Evolutionary conservation across 1,284 basidiomycete species (phyloP), one percentile per base, ranked within the genome.

Genomic region (Xanthoconium separans): DNA sequence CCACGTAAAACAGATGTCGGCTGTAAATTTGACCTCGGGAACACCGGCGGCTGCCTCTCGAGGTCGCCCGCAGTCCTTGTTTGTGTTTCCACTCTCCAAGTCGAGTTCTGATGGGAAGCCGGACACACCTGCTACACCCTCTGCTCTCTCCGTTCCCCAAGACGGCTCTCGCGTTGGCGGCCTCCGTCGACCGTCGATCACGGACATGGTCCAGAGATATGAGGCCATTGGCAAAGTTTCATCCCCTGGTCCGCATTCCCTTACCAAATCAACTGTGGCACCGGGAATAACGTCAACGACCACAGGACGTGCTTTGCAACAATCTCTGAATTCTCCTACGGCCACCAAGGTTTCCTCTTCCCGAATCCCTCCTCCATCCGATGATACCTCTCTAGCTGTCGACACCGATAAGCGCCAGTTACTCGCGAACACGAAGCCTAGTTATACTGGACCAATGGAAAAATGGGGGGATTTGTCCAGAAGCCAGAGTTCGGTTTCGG

Each of bases 171-270:
- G 76, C 27, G 62, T 69, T 13, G 61, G 56, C 9, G 57, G 58
- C 12, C 0, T 63, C 9, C 78, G 89, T 20, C 77, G 89, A 44
- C 87, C 84, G 16, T 92, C 90, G 0, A 92, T 91, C 57, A 83
- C 89, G 44, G 84, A 91, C 63, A 89, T 91, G 80, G 90, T 92
- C 20, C 86, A 88, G 58, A 79, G 75, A 42, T 92, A 84, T 65
- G 89, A 92, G 68, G 81, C 82, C 10, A 84, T 89, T 54, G 68
- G 61, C 20, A 71, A 68, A 57, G 60, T 68, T 27, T 48, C 61
- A 47, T 56, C 63, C 37, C n/a, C 65, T 27, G 49, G 65, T 51
- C 62, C 69, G 11, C 70, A 74, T 45, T 65, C 72, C 20, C 56
- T 65, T 20, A 43, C 66, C 4, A 80, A 77, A 59, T 69, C 76